Conservation (phyloP, 2,329 filamentous ascomycete genomes). For the Talaromyces sp. region DNA sequence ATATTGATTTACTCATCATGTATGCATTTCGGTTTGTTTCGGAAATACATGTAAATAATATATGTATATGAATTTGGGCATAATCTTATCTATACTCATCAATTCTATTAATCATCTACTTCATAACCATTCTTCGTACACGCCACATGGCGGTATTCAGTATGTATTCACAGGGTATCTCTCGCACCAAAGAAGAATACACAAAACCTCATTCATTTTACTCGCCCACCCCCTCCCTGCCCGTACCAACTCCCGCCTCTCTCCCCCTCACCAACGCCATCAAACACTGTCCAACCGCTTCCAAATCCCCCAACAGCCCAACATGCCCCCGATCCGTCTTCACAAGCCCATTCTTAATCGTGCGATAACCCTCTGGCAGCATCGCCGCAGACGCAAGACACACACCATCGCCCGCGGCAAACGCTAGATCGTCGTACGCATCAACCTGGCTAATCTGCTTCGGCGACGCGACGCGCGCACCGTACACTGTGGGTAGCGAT, state of each 20-base stretch:
- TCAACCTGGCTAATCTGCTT: constrained; percentile 72
- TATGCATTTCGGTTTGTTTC: neutral
- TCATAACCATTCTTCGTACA: neutral
- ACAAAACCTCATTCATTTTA: neutral
- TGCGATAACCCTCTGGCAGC: constrained; percentile 72
- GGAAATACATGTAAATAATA: neutral
- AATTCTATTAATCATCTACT: neutral
- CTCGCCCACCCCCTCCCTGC: constrained; percentile 38
- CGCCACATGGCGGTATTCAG: neutral
- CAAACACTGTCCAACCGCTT: constrained; percentile 71
- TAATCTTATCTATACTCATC: neutral
- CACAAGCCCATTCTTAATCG: constrained; percentile 68
- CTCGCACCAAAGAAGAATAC: neutral
- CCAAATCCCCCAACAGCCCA: constrained; percentile 76
- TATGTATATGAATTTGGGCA: neutral
- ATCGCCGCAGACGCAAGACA: constrained; percentile 80
- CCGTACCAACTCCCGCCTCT: constrained; percentile 63
- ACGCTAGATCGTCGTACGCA: constrained; percentile 80
- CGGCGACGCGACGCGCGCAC: constrained; percentile 65
- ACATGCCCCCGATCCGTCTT: constrained; percentile 82
- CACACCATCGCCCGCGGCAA: constrained; percentile 83
- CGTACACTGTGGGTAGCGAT: constrained; percentile 77
- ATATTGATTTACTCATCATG: neutral
- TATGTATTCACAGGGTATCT: neutral
- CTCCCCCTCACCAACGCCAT: constrained; percentile 63